Base-by-base conservation (phyloP, 2,329 filamentous ascomycete species). In the Aspergillus persii region DNA sequence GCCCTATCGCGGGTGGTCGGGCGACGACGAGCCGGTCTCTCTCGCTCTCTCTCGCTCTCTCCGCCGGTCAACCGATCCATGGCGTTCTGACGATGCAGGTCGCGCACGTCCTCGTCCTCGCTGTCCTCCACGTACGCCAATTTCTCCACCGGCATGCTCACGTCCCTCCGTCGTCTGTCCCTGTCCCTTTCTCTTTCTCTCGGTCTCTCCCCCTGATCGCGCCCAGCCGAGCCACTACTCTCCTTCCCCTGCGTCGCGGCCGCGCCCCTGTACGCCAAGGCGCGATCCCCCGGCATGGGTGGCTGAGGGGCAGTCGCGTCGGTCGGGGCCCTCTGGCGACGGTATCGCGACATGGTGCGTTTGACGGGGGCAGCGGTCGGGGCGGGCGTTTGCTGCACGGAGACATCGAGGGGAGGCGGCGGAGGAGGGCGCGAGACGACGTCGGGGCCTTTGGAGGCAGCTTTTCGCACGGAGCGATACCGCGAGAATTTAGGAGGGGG, bases 381-480 rank as follows among this genome's bases (percentile, higher is more conserved):
- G 18, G 48, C 49, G 12, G 51, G 30, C 30, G 31, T 26, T 50
- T 29, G 36, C 15, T 41, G 36, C 36, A 41, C 36, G 36, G 36
- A 41, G 36, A 15, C n/a, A 41, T 41, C 36, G 15, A n/a, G 8
- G 18, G 51, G 27, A 26, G 50, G 30, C 18, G 26, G 15, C 12
- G 39, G 36, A 9, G 50, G 31, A 23, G 4, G 50, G 29, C 3
- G 11, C 57, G 50, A 26, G 59, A 55, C n/a, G 61, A 53, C 29
- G 59, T 76, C 60, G 52, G 68, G 70, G 56, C 77, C 73, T 26
- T 75, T 66, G 18, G 71, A 66, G 26, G 71, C 70, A 9, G 75
- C 76, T 62, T 79, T 78, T 59, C 85, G 76, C 57, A 86, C 83
- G 31, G 83, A 84, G 63, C 84, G 79, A 72, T 87, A 87, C 47